Evolutionary conservation across 495 filamentous ascomycete species (phyloP).

Genomic region (Barbatosphaeria neglecta): DNA sequence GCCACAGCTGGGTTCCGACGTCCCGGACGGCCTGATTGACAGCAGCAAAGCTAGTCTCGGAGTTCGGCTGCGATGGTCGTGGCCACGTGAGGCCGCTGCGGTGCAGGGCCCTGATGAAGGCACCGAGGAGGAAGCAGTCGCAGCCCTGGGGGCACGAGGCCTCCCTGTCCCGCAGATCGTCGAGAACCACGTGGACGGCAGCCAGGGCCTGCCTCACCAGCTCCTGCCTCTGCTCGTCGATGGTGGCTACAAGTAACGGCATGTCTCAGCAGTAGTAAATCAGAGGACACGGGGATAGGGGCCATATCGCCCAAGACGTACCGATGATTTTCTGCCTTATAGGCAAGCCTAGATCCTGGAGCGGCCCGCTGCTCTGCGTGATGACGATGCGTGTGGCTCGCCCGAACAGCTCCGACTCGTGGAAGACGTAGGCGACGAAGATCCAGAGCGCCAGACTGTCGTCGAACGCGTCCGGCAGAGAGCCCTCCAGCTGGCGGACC

Average conservation of each 20-base stretch:
- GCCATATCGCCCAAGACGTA: slow-evolving; percentile 3
- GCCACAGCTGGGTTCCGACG: slow-evolving; percentile 1
- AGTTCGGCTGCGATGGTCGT: slow-evolving; percentile 9
- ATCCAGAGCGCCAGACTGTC: slow-evolving; percentile 15
- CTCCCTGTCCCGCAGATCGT: not conserved
- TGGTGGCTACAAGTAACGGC: not conserved
- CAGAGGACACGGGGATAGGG: not conserved
- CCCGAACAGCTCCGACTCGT: slow-evolving; percentile 12
- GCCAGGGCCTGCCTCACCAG: not conserved
- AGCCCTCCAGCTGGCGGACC: slow-evolving; percentile 15
- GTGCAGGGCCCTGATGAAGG: slow-evolving; percentile 14
- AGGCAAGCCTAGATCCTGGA: slow-evolving; percentile 10
- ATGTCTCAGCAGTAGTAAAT: not conserved
- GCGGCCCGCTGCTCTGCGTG: slow-evolving; percentile 5
- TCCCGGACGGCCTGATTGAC: slow-evolving; percentile 4
- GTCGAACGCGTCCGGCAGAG: slow-evolving; percentile 2
- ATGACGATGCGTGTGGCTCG: slow-evolving; percentile 8
- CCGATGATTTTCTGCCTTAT: slow-evolving; percentile 18
- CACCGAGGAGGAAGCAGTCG: slow-evolving; percentile 17
- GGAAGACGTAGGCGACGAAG: slow-evolving; percentile 16
- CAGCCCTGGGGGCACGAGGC: slow-evolving; percentile 8
- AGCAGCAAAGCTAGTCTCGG: slow-evolving; percentile 8
- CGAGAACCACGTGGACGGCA: not conserved
- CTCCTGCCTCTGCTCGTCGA: not conserved
- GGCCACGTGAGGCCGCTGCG: slow-evolving; percentile 8